These are phyloP conservation scores for Alternaria triticimaculans DNA, from an alignment of 2,329 filamentous ascomycete species.

Conservation along the genomic window DNA sequence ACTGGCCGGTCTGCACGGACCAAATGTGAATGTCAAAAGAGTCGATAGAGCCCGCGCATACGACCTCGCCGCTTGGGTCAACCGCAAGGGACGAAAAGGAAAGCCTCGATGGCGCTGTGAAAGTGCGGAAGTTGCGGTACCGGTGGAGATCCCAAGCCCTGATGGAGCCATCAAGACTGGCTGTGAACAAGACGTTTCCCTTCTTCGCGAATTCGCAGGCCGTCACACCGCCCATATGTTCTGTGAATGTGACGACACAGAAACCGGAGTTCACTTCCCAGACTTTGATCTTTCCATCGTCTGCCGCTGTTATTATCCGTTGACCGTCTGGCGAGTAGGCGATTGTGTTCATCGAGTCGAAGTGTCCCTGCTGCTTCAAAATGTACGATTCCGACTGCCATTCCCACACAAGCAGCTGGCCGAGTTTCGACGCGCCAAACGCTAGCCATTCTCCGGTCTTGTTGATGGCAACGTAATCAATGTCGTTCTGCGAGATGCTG, in stretches of 20 bases:
- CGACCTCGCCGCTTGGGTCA: constrained; percentile 95
- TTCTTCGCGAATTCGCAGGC: constrained; percentile 94
- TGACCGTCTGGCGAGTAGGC: constrained; percentile 94
- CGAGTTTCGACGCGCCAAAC: constrained; percentile 92
- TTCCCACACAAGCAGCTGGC: constrained; percentile 97
- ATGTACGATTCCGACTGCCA: constrained; percentile 99
- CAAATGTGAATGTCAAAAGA: constrained; percentile 98
- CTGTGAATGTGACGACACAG: constrained; percentile 97
- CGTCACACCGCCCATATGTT: constrained; percentile 93
- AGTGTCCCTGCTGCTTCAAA: constrained; percentile 95
- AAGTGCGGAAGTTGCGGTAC: constrained; percentile 96
- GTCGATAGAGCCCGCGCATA: constrained; percentile 92
- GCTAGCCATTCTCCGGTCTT: constrained; percentile 95
- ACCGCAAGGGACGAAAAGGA: constrained; percentile 95
- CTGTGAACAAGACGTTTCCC: constrained; percentile 94
- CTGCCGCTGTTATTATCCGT: constrained; percentile 88
- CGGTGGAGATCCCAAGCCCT: constrained; percentile 95
- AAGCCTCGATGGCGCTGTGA: constrained; percentile 88
- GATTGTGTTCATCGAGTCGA: constrained; percentile 92
- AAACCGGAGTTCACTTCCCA: constrained; percentile 98
- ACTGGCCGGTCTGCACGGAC: constrained; percentile 96
- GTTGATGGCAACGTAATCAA: constrained; percentile 94
- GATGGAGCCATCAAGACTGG: constrained; percentile 91
- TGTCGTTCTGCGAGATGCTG: constrained; percentile 95
- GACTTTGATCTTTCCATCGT: constrained; percentile 98